Evolutionary conservation across 1,139 yeast species (phyloP).

Genomic region (Zygosaccharomyces pseudobailii): DNA sequence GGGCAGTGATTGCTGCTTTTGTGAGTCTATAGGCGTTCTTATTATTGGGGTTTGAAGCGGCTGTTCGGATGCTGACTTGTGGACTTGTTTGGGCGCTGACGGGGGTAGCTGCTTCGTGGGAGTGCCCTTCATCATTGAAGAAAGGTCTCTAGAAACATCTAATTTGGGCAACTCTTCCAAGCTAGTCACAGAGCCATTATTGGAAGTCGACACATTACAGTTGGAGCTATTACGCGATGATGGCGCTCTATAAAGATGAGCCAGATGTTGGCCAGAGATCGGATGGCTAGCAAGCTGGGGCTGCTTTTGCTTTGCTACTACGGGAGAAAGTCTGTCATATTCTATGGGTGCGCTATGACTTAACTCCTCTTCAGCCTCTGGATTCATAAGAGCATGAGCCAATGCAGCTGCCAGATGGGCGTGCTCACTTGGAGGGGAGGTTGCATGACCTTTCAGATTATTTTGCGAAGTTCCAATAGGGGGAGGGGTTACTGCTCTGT

Average conservation of each 20-base stretch:
- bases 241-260: background rate
- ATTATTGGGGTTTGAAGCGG: background rate
- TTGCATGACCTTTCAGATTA: background rate
- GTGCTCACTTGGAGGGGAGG: slow-evolving; percentile 4
- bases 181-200: background rate
- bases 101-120: background rate
- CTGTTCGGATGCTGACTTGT: background rate
- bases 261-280: background rate
- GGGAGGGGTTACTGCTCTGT: background rate
- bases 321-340: background rate
- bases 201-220: background rate
- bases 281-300: background rate
- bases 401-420: slow-evolving; percentile 13
- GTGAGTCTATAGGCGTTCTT: background rate
- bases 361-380: slow-evolving; percentile 4
- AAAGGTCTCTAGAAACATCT: background rate
- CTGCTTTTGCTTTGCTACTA: background rate
- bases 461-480: background rate
- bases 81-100: background rate
- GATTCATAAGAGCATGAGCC: slow-evolving; percentile 8
- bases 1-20: background rate
- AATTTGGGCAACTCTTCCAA: slow-evolving; percentile 1
- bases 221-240: background rate
- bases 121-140: background rate
- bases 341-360: background rate